Percentiles rank a stretch among this genome's conserved stretches.
phyloP scores from a whole-genome alignment of 2,329 filamentous ascomycete genomes.

The Pseudocercospora eumusae region DNA sequence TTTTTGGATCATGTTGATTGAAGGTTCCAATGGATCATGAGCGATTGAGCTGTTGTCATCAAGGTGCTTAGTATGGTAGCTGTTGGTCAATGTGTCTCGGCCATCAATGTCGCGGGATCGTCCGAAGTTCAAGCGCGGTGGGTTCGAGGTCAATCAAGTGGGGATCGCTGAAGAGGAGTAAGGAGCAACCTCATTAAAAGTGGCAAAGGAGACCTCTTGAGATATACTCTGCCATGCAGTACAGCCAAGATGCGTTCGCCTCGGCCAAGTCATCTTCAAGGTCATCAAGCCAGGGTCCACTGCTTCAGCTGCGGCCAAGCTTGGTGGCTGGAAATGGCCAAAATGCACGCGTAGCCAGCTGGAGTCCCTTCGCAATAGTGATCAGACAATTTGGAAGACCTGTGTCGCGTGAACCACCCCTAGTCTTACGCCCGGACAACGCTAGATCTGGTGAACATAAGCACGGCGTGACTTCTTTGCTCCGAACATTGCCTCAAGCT shows the following conservation, averaged over 20 bases:
- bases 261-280: background rate
- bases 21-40: background rate
- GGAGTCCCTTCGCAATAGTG: background rate
- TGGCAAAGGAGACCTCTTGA: background rate
- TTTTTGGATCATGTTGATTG: background rate
- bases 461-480: background rate
- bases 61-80: background rate
- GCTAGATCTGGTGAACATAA: background rate
- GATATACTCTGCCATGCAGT: background rate
- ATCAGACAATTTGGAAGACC: background rate
- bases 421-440: background rate
- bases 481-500: background rate
- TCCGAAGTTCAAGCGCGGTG: slow-evolving; percentile 11
- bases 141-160: background rate
- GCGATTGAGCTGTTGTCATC: slow-evolving; percentile 1
- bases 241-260: background rate
- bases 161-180: slow-evolving; percentile 8
- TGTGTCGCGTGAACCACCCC: background rate
- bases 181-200: background rate
- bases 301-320: slow-evolving; percentile 2
- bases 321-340: background rate
- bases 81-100: background rate
- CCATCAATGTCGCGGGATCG: slow-evolving; percentile 14
- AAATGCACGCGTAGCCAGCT: background rate
- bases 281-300: background rate